phyloP scores from a whole-genome alignment of 2,329 filamentous ascomycete species.

The Pestalotiopsis sp. region DNA sequence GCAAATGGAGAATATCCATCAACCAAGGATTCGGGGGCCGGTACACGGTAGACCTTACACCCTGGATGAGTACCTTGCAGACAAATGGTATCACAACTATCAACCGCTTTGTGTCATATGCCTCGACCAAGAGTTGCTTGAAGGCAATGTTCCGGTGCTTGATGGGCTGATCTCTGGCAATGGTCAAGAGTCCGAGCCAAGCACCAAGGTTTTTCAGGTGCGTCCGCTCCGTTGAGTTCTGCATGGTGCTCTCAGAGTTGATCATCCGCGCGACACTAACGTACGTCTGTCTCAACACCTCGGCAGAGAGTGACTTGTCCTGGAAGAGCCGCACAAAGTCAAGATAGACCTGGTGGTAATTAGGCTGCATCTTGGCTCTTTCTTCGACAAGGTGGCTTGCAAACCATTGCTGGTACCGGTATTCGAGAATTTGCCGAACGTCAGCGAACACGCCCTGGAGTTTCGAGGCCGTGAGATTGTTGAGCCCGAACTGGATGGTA shows the following conservation, averaged over 20 bases:
- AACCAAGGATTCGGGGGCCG: constrained; percentile 95
- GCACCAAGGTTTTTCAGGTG: constrained; percentile 91
- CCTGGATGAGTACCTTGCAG: constrained; percentile 90
- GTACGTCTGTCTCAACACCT: constrained; percentile 93
- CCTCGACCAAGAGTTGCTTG: constrained; percentile 91
- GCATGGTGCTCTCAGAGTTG: constrained; percentile 85
- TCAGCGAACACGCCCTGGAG: constrained; percentile 82
- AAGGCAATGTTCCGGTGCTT: constrained; percentile 97
- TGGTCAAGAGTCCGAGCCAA: constrained; percentile 91
- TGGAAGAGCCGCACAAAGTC: constrained; percentile 84
- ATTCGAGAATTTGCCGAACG: constrained; percentile 74
- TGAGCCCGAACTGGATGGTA: constrained; percentile 92
- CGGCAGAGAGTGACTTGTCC: constrained; percentile 76
- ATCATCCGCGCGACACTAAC: constrained; percentile 82
- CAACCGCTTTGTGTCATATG: constrained; percentile 87
- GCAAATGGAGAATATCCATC: constrained; percentile 89
- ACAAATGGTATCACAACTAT: constrained; percentile 95
- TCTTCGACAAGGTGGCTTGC: constrained; percentile 93
- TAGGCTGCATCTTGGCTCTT: constrained; percentile 94
- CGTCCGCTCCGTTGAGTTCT: constrained; percentile 78
- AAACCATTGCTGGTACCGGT: constrained; percentile 92
- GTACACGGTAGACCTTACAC: constrained; percentile 83
- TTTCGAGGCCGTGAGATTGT: constrained; percentile 92
- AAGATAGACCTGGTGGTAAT: constrained; percentile 91
- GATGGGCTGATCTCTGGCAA: constrained; percentile 92